Conservation (phyloP, 208 protist species). For the Crithidia brevicula region DNA sequence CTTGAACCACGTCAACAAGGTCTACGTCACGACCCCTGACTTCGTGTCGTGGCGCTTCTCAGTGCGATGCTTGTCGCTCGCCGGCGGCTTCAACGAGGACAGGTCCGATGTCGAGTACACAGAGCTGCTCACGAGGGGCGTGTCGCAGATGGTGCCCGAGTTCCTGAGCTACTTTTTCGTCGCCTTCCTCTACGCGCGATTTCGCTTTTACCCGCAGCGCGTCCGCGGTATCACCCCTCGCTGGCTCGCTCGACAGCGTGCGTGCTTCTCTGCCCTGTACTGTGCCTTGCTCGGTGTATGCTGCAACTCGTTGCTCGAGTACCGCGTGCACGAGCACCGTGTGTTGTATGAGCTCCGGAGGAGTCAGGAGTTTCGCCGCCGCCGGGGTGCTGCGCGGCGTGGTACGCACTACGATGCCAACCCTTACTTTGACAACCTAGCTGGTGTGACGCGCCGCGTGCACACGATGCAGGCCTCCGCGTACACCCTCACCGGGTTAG, state of each 20-base stretch:
- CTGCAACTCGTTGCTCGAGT: slow-evolving; percentile 76
- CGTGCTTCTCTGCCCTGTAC: slow-evolving; percentile 75
- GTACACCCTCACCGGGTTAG: slow-evolving; percentile 57
- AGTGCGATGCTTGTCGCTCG: slow-evolving; percentile 86
- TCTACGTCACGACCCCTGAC: slow-evolving; percentile 84
- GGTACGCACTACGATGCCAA: slow-evolving; percentile 67
- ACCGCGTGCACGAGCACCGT: slow-evolving; percentile 76
- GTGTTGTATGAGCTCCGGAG: slow-evolving; percentile 81
- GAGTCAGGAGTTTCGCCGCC: slow-evolving; percentile 74
- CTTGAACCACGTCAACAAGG: slow-evolving; percentile 86
- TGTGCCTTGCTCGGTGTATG: slow-evolving; percentile 72
- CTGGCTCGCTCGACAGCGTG: slow-evolving; percentile 82
- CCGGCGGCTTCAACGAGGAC: slow-evolving; percentile 89
- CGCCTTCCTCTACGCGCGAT: slow-evolving; percentile 81
- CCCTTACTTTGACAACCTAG: slow-evolving; percentile 77
- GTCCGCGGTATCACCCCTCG: slow-evolving; percentile 77
- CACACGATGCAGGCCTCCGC: slow-evolving; percentile 68
- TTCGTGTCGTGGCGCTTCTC: slow-evolving; percentile 91
- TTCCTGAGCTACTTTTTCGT: slow-evolving; percentile 81
- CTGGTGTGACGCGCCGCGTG: slow-evolving; percentile 79
- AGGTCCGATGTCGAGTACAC: slow-evolving; percentile 88
- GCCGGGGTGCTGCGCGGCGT: slow-evolving; percentile 62
- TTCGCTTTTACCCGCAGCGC: slow-evolving; percentile 81
- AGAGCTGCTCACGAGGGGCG: slow-evolving; percentile 64
- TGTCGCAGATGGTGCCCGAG: slow-evolving; percentile 77